Evolutionary conservation across 2,329 filamentous ascomycete genomes (phyloP), one percentile per base, ranked within the genome.

Genomic region (Ophiocordyceps unilateralis): DNA sequence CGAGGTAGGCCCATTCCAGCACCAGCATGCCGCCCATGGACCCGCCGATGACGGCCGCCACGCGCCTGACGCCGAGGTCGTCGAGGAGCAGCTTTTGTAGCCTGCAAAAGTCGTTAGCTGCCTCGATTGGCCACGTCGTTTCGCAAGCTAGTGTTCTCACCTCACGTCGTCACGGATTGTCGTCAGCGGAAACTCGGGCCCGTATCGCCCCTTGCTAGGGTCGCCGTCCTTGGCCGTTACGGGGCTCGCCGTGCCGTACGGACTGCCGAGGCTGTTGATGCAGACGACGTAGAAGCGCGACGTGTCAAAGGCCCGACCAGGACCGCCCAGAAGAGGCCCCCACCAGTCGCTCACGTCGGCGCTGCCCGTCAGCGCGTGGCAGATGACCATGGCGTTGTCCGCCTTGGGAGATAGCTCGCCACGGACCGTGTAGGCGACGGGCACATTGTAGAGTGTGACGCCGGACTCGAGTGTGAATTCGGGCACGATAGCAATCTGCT

Each of bases 91-190:
- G 62, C 58, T 80, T 86, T 66, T 91, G 87, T 40, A 91, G 69
- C 50, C 80, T 84, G 49, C 19, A 20, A 50, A 53, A 48, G 58
- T 50, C 39, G n/a, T 36, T 8, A 36, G 32, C 32, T 19, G 8
- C 24, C 24, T 26, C 24, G 9, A 12, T 26, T 36, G n/a, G 10
- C 17, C 32, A 19, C 17, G n/a, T 36, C n/a, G 2, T 19, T 4
- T 36, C n/a, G 9, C 24, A 10, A 10, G 24, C 24, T 26, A 26
- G 24, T 12, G 24, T 26, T 26, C 81, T 66, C 65, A 91, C 83
- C 83, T 87, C 43, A 96, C 89, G 65, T 98, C 91, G 58, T 98
- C 91, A 50, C 89, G 73, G 49, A 98, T 85, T 0, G 91, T 96
- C 1, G 91, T 95, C 49, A 98, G 66, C 40, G 91, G 91, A 52